Base-by-base conservation (phyloP, 1,139 yeast genomes). In the Geotrichum macrosporum region DNA sequence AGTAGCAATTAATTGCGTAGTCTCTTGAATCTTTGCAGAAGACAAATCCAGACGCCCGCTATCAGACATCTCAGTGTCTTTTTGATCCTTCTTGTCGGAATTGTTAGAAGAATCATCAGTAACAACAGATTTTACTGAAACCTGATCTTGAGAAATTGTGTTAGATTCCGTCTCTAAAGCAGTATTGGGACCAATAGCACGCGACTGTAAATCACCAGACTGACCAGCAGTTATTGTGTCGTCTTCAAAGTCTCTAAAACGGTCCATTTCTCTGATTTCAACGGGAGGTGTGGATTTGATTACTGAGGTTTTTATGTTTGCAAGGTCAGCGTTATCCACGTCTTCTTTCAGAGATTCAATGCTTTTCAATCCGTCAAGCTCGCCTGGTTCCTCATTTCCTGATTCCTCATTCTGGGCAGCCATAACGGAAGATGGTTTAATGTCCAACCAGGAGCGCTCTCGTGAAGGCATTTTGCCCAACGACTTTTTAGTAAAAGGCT, bases 401-500 rank as follows among this genome's bases (percentile, higher is more conserved):
- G 32, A 13, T n/a, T 36, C 40, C 10, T 5, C 10, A 13, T 22
- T 12, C 19, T 36, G 32, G 12, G 40, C 9, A 37, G 41, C 24
- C 2, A 37, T 8, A 18, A 5, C 41, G 2, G 41, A 33, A 30
- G 50, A 36, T 48, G 46, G 54, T 30, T 18, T 52, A 36, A 13
- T 41, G 47, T 13, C 48, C 30, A 41, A 27, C 41, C 35, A 41
- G 16, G 50, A 50, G 46, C 44, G 50, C 15, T 32, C 37, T 21
- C 44, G 44, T n/a, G 50, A 41, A 30, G 35, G 19, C 9, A 45
- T 48, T 39, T 32, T 35, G 10, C 46, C 50, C 10, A 41, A n/a
- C 3, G 70, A 65, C 45, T 67, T 70, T 27, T 71, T 67, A 1
- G 71, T 67, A 31, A 73, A 54, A 1, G 77, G 77, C 27, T 68